A percentile compares a stretch with the other conserved stretches of the same genome.
Evolutionary conservation across 2,329 filamentous ascomycete species (phyloP).

Genomic region (Chaetomiaceae sp.): DNA sequence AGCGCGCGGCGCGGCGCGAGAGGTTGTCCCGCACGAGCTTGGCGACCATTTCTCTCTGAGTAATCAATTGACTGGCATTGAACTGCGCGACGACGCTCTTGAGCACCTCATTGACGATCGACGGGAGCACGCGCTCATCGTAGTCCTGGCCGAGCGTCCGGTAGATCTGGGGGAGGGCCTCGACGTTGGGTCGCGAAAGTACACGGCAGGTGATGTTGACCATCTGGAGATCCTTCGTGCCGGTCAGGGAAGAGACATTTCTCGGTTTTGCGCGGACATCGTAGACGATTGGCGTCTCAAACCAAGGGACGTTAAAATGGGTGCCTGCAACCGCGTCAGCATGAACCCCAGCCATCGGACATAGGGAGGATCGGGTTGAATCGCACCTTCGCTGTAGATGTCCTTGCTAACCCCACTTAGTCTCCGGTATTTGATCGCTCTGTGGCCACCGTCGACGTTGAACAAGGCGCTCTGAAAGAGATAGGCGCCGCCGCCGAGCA

Average conservation of each 20-base stretch:
- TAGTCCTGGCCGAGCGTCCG: conserved; percentile 92
- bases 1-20: conserved; percentile 80
- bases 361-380: conserved; percentile 10
- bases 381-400: conserved; percentile 85
- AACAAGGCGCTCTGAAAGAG: conserved; percentile 57
- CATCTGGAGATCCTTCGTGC: conserved; percentile 99
- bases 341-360: not conserved
- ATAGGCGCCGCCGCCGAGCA: conserved; percentile 45
- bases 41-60: conserved; percentile 95
- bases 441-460: conserved; percentile 94
- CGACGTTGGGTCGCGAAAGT: conserved; percentile 80
- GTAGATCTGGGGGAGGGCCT: conserved; percentile 93
- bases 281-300: conserved; percentile 94
- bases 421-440: conserved; percentile 96
- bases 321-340: conserved; percentile 56
- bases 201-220: conserved; percentile 99
- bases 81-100: conserved; percentile 99
- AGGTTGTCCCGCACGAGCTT: conserved; percentile 88
- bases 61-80: conserved; percentile 97
- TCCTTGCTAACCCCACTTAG: conserved; percentile 90
- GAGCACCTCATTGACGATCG: conserved; percentile 96
- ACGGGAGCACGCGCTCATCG: conserved; percentile 92
- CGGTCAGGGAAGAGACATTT: conserved; percentile 93
- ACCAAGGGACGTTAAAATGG: conserved; percentile 90
- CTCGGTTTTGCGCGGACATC: conserved; percentile 96